Conservation (phyloP, 2,329 filamentous ascomycete species). For the Botrytis fragariae region DNA sequence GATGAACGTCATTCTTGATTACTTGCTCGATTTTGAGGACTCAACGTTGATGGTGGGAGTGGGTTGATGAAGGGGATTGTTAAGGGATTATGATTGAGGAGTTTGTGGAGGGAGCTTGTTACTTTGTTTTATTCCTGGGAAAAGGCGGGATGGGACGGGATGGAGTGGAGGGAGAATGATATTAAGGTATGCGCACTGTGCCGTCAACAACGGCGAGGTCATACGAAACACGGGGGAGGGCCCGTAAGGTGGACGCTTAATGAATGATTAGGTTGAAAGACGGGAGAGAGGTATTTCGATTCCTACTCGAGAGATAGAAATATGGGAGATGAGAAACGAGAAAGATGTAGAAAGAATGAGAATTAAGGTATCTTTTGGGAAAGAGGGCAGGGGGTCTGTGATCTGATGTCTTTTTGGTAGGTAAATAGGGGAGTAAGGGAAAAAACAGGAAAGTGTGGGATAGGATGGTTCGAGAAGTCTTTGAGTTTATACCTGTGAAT, state of each 20-base stretch:
- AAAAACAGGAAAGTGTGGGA: background rate
- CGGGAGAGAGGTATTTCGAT: background rate
- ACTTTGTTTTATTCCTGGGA: background rate
- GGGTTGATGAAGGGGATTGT: too few species aligned
- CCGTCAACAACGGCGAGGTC: background rate
- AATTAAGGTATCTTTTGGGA: background rate
- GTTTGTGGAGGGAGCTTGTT: background rate
- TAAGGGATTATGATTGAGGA: background rate
- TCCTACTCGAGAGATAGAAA: background rate
- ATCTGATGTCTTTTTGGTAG: too few species aligned
- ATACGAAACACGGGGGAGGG: background rate
- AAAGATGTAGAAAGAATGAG: background rate
- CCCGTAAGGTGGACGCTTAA: accelerated
- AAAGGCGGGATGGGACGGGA: background rate
- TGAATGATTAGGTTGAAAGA: background rate
- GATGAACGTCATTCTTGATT: too few species aligned
- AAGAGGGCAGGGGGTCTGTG: too few species aligned
- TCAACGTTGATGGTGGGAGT: too few species aligned
- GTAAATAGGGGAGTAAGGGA: background rate
- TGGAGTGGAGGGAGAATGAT: background rate
- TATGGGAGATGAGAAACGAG: background rate
- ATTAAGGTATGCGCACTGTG: background rate
- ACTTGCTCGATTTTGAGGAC: too few species aligned
- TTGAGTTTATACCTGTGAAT: background rate
- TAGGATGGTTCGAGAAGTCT: background rate